Evolutionary conservation across 768 basidiomycete species (phyloP).

Genomic region (Hydnomerulius pinastri): DNA sequence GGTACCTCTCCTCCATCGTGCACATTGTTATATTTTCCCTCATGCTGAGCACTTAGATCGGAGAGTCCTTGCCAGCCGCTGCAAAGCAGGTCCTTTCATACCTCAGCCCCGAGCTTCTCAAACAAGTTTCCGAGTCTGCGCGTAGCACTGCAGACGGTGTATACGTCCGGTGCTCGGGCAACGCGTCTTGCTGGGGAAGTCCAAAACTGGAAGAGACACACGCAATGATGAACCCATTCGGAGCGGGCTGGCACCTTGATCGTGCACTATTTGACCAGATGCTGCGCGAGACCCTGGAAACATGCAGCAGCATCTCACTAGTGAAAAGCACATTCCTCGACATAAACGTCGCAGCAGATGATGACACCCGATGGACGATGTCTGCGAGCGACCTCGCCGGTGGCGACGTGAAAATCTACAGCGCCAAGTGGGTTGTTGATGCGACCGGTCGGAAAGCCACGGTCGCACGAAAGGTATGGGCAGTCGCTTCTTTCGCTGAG

Average conservation of each 20-base stretch:
- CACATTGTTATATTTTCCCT: neutral
- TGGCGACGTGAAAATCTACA: slow-evolving; percentile 8
- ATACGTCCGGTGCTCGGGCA: slow-evolving; percentile 32
- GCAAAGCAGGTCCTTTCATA: slow-evolving; percentile 21
- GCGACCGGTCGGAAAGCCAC: slow-evolving; percentile 39
- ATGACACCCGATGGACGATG: neutral
- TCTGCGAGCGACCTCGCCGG: neutral
- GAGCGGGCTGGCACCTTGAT: slow-evolving; percentile 36
- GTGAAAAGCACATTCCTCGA: slow-evolving; percentile 10
- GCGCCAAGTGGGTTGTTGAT: slow-evolving; percentile 35
- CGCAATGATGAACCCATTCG: slow-evolving; percentile 37
- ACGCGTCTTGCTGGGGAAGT: slow-evolving; percentile 35
- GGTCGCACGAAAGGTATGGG: slow-evolving; percentile 26
- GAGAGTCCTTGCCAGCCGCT: slow-evolving; percentile 38
- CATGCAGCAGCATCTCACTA: slow-evolving; percentile 3
- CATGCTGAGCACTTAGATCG: slow-evolving; percentile 34
- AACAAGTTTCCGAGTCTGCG: slow-evolving; percentile 15
- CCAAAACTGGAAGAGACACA: slow-evolving; percentile 29
- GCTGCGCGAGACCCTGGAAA: slow-evolving; percentile 22
- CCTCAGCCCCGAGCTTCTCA: slow-evolving; percentile 1
- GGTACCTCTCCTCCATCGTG: slow-evolving; percentile 12
- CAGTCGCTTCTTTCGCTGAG: neutral
- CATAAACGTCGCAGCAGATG: slow-evolving; percentile 8
- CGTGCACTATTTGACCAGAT: slow-evolving; percentile 35
- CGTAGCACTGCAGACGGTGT: no score